These are phyloP conservation scores for Jamesozyma rosinii DNA, from an alignment of 805 yeast species.

Conservation along the genomic window DNA sequence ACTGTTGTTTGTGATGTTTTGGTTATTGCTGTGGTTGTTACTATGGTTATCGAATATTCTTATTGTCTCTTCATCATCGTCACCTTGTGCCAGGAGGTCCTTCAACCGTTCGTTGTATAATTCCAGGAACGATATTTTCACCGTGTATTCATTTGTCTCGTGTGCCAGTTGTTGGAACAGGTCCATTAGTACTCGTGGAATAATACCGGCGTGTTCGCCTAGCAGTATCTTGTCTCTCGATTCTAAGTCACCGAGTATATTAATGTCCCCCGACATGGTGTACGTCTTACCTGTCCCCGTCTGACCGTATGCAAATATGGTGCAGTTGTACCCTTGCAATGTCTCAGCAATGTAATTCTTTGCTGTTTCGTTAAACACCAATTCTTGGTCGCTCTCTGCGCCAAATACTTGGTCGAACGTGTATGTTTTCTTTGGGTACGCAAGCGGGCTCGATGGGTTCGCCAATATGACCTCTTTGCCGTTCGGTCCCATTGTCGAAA, in stretches of 20 bases:
- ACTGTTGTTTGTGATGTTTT: background rate
- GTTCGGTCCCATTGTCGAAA: slow-evolving; percentile 39
- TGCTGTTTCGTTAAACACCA: slow-evolving; percentile 58
- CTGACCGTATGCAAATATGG: slow-evolving; percentile 80
- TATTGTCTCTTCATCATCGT: slow-evolving; percentile 36
- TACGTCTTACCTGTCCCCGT: slow-evolving; percentile 82
- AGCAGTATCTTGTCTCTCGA: slow-evolving; percentile 22
- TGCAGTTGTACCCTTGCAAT: slow-evolving; percentile 63
- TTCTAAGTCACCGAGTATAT: slow-evolving; percentile 31
- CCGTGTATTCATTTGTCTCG: slow-evolving; percentile 45
- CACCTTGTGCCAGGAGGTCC: slow-evolving; percentile 45
- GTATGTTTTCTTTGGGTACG: slow-evolving; percentile 41
- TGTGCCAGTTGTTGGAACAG: slow-evolving; percentile 43
- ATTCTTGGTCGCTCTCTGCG: slow-evolving; percentile 65
- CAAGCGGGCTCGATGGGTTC: slow-evolving; percentile 11
- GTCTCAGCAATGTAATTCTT: slow-evolving; percentile 50
- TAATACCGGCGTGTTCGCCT: slow-evolving; percentile 48
- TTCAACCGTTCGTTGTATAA: slow-evolving; percentile 72
- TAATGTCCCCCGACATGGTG: slow-evolving; percentile 62
- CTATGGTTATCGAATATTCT: slow-evolving; percentile 42
- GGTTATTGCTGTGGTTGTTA: background rate
- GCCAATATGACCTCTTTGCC: slow-evolving; percentile 40
- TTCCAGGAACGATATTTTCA: slow-evolving; percentile 68
- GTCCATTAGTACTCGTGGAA: slow-evolving; percentile 48
- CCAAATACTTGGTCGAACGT: slow-evolving; percentile 74